Conservation (phyloP, 148 eudicot genomes). For the Rheum nobile region DNA sequence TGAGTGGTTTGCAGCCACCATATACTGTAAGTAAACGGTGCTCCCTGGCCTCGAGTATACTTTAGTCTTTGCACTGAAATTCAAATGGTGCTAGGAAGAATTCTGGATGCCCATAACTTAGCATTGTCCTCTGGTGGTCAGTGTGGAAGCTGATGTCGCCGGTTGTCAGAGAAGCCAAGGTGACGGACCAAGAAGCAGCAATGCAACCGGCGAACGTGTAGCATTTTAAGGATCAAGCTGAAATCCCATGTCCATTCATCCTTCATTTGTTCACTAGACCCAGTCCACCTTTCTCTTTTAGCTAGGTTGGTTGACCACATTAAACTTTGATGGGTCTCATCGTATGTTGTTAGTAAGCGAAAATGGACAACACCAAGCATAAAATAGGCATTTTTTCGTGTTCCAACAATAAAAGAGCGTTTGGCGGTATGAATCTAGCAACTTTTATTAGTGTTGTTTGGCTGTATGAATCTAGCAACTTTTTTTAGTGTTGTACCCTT, state of each 20-base stretch:
- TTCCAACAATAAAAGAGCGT: background rate
- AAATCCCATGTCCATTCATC: background rate
- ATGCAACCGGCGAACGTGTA: constrained; percentile 16
- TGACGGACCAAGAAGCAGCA: constrained; percentile 47
- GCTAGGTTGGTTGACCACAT: background rate
- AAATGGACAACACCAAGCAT: background rate
- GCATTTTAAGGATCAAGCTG: background rate
- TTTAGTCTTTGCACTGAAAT: too few relatives aligned
- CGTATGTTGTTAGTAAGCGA: too few relatives aligned
- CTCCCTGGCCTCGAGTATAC: background rate
- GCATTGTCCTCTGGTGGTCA: constrained; percentile 5
- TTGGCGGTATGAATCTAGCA: background rate
- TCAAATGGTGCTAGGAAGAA: background rate
- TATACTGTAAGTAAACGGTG: constrained; percentile 50
- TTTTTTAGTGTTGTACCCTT: background rate
- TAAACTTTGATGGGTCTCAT: too few relatives aligned
- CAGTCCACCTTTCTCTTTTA: background rate
- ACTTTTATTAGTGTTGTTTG: background rate
- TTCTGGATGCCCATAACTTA: background rate
- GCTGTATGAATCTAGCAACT: background rate
- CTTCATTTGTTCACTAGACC: background rate
- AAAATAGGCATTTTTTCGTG: background rate
- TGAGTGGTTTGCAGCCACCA: constrained; percentile 96
- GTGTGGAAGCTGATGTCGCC: constrained; percentile 89
- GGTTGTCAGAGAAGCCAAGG: constrained; percentile 46